Evolutionary conservation across 805 yeast genomes (phyloP), one percentile per base, ranked within the genome.

Genomic region (Candida ponderosae): DNA sequence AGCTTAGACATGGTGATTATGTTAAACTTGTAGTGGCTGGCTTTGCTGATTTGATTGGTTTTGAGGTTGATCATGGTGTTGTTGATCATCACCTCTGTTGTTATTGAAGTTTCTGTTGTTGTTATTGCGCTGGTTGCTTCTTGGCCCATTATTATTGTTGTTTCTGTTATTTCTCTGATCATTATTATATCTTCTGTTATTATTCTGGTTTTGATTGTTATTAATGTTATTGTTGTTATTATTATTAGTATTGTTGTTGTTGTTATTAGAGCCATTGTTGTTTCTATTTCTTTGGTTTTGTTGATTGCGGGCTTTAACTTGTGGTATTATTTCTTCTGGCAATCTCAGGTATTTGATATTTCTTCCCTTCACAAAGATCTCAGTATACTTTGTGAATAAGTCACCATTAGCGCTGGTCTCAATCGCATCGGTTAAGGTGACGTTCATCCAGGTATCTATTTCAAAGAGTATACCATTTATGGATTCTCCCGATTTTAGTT

Each of bases 401-500:
- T 73, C 78, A 29, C 84, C 90, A 46, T 70, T 66, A 31, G 76
- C 65, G 48, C 76, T 75, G 14, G 79, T 72, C 53, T 79, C 83
- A 34, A 79, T 74, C 14, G 81, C 97, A 44, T 88, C 79, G 26
- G 70, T 70, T 37, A 93, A 68, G 2, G 95, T 84, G 46, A 93
- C 68, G 59, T 93, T 93, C 99, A 93, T 93, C 88, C 94, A 85
- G 29, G 86, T 79, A 58, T 93, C 99, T 50, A 95, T 87, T 53
- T 85, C 83, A 39, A 77, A 75, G 41, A 93, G 67, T 39, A 73
- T 74, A 35, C 99, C 99, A 52, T 81, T 82, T 35, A 89, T 68
- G 9, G 90, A 79, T 52, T 86, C 96, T 26, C 97, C 96, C 39
- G 82, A 79, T 59, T 93, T 93, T 54, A 93, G 74, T 59, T 90